Conservation (phyloP, 2,329 filamentous ascomycete genomes). For the Cladosporium sp. region DNA sequence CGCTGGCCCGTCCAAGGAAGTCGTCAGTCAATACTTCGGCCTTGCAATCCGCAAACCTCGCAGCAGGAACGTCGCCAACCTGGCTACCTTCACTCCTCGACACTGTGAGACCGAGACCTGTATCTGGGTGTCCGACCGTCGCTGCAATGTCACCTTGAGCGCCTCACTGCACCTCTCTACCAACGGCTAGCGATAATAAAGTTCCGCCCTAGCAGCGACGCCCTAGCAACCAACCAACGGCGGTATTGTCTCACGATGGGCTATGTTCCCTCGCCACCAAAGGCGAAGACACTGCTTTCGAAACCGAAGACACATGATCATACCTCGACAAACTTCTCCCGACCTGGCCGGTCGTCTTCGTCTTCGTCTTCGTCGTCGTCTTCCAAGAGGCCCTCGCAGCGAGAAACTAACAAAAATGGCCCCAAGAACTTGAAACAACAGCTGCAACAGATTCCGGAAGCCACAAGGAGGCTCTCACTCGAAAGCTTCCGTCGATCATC, state of each 20-base stretch:
- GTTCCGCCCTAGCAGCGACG: not conserved
- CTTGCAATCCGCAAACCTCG: no score
- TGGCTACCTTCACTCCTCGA: no score
- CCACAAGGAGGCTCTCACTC: conserved; percentile 10
- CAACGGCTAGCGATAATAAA: conserved; percentile 1
- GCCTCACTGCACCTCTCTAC: not conserved
- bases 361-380: conserved; percentile 2
- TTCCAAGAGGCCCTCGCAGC: conserved; percentile 3
- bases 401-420: conserved; percentile 7
- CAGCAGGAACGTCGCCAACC: no score
- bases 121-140: no score
- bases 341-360: not conserved
- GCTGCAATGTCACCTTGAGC: no score
- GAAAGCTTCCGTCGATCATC: conserved; percentile 5
- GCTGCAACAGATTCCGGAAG: conserved; percentile 15
- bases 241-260: not conserved
- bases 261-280: not conserved
- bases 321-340: not conserved
- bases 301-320: conserved; percentile 10
- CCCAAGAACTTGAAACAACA: conserved; percentile 17
- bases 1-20: no score
- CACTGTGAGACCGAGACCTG: no score
- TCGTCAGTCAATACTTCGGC: no score
- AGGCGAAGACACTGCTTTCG: conserved; percentile 6
- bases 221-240: conserved; percentile 8